Evolutionary conservation across 352 stramenopile genomes (phyloP), one percentile per base, ranked within the genome.

Genomic region (Pilasporangium apinafurcum): DNA sequence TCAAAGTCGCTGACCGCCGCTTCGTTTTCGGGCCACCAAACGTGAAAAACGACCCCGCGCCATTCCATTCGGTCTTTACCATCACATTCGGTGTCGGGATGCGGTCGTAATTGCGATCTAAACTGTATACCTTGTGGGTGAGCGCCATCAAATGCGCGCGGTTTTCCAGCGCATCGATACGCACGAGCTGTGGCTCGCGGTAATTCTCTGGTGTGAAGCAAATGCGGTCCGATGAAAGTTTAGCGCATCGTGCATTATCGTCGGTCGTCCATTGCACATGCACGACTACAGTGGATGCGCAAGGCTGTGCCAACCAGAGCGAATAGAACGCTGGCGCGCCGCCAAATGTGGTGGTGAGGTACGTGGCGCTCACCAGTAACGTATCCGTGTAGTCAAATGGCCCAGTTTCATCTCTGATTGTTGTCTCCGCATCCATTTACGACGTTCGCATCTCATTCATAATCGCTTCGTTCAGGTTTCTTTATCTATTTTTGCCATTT

Each of bases 171-270:
- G 65, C 60, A 31, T 83, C 71, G 17, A 87, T 67, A 4, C 74
- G 60, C 39, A 87, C 71, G 43, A 85, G 54, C 61, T 90, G 78
- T 8, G 74, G 72, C 43, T 78, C 56, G 2, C 18, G 5, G 37
- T 52, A 83, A 40, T 67, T 87, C 20, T 66, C 66, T 14, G 74
- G 78, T 1, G 72, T 77, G 55, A 90, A 90, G 56, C 64, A 78
- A n/a, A 90, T 41, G 7, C 78, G 72, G 45, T 86, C 71, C 14
- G 69, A 78, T 4, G 78, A 84, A 5, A 90, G 56, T 1, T 62
- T 61, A 8, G 86, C 46, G 10, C 56, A 65, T 26, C 59, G 52
- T 14, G 36, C 42, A 32, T 65, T 49, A 44, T 90, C 78, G n/a
- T n/a, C n/a, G 12, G 45, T 50, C 5, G 65, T 48, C 32, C 83